Evolutionary conservation across 179 eudicot genomes (phyloP), one percentile per base, ranked within the genome.

Genomic region (Kewa caespitosa): DNA sequence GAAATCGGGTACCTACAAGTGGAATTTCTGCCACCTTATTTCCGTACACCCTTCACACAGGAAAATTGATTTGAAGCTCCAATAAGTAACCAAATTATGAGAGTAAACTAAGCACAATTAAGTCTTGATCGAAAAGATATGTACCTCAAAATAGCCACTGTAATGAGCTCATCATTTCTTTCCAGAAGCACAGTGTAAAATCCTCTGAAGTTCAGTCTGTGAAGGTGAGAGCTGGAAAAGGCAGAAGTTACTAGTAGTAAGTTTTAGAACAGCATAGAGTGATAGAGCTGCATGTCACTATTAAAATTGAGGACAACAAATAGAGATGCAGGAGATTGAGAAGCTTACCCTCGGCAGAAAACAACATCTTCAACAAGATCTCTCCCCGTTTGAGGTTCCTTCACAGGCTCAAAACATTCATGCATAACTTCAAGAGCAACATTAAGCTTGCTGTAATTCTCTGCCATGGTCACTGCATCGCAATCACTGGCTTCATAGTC

Each of bases 391-490:
- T 81, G 81, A 81, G 90, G 85, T 74, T 93, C 99, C 84, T 85
- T 88, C 42, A 91, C 86, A 69, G 97, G 93, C 68, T 90, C 93
- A 79, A 96, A 96, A 78, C 96, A 93, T 71, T 96, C 99, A 42
- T 94, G 99, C 97, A 96, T 90, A 79, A 93, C 97, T 83, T 85
- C 83, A 31, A 96, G 88, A 70, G 99, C 99, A 62, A 89, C 85
- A 84, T 78, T 82, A 52, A 93, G 94, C 82, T 89, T 96, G 86
- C 90, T 80, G 81, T 82, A 86, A 64, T 69, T 88, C 76, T 91
- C 94, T 4, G 87, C 75, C 74, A 80, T 76, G 69, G 78, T 63
- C 43, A 75, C 88, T 46, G 43, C 64, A 84, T 85, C 82, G 60
- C 79, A 69, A 41, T 83, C 80, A 68, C 28, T 74, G 68, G 15